Evolutionary conservation across 2,329 filamentous ascomycete species (phyloP).

Genomic region (Pyricularia sp.): DNA sequence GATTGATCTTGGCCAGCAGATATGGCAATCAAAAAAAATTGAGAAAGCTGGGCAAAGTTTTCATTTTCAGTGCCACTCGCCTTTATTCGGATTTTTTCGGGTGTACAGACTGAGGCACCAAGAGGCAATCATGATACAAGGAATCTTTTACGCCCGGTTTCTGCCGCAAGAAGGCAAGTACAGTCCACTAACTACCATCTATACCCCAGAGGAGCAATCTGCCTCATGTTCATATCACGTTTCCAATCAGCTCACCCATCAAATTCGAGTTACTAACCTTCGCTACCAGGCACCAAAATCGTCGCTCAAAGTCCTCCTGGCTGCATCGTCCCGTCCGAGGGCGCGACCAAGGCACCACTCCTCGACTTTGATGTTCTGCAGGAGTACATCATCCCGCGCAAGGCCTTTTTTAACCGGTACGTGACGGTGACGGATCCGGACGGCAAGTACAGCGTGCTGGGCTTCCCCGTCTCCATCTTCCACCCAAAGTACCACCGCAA

Average conservation of each 20-base stretch:
- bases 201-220: not conserved
- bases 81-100: not conserved
- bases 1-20: not conserved
- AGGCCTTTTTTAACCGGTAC: constrained; percentile 88
- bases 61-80: not conserved
- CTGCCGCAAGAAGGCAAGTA: constrained; percentile 47
- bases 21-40: not conserved
- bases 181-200: not conserved
- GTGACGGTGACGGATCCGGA: constrained; percentile 65
- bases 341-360: constrained; percentile 40
- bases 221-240: not conserved
- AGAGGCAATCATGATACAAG: constrained; percentile 45
- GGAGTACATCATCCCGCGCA: constrained; percentile 86
- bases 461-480: constrained; percentile 79
- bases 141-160: constrained; percentile 59
- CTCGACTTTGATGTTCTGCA: constrained; percentile 79
- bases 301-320: constrained; percentile 50
- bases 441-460: constrained; percentile 62
- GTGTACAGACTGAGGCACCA: not conserved
- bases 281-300: constrained; percentile 42
- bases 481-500: constrained; percentile 76
- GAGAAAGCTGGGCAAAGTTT: not conserved
- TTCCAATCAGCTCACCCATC: not conserved
- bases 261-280: constrained; percentile 5
- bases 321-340: constrained; percentile 37